These are phyloP conservation scores for Saccharum officinarum DNA, from an alignment of 176 grass and related monocot species.

Conservation along the genomic window DNA sequence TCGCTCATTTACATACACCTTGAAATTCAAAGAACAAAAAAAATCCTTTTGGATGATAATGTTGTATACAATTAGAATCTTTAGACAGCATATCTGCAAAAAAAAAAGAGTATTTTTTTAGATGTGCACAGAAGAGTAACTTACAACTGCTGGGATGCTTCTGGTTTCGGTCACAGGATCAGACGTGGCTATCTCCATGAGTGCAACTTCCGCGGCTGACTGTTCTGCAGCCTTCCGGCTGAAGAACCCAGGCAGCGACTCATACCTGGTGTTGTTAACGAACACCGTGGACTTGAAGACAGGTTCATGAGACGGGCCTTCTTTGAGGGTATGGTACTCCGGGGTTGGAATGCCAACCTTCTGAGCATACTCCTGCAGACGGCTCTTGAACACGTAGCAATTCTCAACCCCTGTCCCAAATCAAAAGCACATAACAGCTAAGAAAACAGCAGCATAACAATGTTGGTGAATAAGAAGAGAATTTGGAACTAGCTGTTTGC, in stretches of 20 bases:
- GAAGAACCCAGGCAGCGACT: constrained; percentile 81
- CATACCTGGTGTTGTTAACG: constrained; percentile 62
- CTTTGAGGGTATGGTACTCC: constrained; percentile 79
- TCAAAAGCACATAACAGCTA: constrained; percentile 4
- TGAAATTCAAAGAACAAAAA: neutral
- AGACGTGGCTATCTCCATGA: neutral
- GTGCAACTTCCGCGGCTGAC: neutral
- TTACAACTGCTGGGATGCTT: constrained; percentile 44
- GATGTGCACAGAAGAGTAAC: neutral
- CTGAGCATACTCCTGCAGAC: constrained; percentile 85
- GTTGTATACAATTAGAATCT: neutral
- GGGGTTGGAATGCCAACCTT: constrained; percentile 67
- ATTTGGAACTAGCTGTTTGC: neutral
- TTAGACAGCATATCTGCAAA: neutral
- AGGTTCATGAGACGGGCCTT: constrained; percentile 88
- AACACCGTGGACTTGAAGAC: constrained; percentile 83
- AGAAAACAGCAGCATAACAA: neutral
- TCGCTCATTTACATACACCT: neutral
- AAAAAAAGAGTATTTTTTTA: too few species aligned
- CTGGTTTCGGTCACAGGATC: neutral
- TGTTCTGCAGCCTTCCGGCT: constrained; percentile 62
- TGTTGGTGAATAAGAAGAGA: neutral
- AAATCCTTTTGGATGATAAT: neutral
- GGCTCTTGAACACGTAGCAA: constrained; percentile 95
- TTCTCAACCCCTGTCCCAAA: constrained; percentile 69